phyloP scores from a whole-genome alignment of 225 moss, liverwort and hornwort species.

The Rhytidiadelphus loreus region DNA sequence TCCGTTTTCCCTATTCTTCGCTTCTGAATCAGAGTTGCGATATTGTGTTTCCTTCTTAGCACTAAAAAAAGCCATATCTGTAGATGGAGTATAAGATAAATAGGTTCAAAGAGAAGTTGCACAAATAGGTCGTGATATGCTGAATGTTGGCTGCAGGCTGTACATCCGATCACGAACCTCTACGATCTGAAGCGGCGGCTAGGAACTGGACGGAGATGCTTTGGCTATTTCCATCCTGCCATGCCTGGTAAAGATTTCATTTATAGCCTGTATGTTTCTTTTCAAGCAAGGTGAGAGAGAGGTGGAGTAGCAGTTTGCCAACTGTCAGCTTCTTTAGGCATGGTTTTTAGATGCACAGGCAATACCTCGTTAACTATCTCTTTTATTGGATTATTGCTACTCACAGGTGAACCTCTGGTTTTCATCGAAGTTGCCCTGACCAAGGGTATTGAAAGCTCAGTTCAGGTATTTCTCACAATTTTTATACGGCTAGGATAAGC shows the following conservation, averaged over 20 bases:
- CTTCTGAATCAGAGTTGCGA: not conserved
- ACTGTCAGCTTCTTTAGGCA: not conserved
- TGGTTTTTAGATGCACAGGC: not conserved
- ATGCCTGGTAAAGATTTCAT: slow-evolving; percentile 56
- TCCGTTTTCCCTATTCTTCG: not conserved
- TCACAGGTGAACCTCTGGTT: slow-evolving; percentile 82
- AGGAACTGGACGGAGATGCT: slow-evolving; percentile 84
- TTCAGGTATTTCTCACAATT: slow-evolving; percentile 47
- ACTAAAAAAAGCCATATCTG: not conserved
- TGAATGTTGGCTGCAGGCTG: slow-evolving; percentile 51
- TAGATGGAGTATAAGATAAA: not conserved
- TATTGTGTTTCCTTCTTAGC: not conserved
- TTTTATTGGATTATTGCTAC: not conserved
- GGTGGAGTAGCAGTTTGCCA: not conserved
- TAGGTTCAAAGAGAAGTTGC: not conserved
- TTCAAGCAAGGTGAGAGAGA: not conserved
- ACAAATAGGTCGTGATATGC: not conserved
- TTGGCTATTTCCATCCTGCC: slow-evolving; percentile 92
- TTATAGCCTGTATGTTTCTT: not conserved
- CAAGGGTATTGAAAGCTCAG: slow-evolving; percentile 60
- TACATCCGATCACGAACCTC: slow-evolving; percentile 88
- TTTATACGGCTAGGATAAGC: not conserved
- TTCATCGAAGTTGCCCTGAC: slow-evolving; percentile 93
- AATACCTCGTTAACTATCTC: not conserved
- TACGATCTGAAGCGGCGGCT: slow-evolving; percentile 91